These are phyloP conservation scores for Fomitopsis palustris DNA, from an alignment of 1,284 basidiomycete genomes.

Conservation along the genomic window DNA sequence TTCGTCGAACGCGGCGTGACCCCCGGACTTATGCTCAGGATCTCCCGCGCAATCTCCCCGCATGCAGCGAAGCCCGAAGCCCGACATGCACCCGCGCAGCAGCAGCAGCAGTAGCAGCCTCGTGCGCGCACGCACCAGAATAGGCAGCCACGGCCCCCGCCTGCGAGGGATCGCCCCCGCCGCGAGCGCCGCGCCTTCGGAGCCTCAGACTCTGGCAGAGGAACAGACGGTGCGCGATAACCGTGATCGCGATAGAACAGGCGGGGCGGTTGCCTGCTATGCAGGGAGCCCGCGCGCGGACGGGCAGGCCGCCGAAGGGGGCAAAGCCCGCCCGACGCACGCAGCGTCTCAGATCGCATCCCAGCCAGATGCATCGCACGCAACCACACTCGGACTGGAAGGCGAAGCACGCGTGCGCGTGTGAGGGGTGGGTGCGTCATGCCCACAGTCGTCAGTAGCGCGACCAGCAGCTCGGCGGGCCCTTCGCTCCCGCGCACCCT, in stretches of 20 bases:
- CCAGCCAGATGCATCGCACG: too few species aligned
- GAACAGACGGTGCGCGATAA: background rate
- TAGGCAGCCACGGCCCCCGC: too few species aligned
- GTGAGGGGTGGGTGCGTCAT: too few species aligned
- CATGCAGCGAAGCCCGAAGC: background rate
- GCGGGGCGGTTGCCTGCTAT: background rate
- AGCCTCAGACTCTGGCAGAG: background rate
- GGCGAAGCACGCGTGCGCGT: too few species aligned
- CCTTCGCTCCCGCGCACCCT: background rate
- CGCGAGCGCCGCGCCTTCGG: too few species aligned
- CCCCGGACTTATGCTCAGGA: background rate
- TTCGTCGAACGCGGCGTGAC: background rate
- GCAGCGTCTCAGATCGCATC: background rate
- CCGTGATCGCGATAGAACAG: background rate
- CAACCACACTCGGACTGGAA: too few species aligned
- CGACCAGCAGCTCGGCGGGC: background rate
- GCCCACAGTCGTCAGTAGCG: background rate
- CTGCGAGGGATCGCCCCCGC: too few species aligned
- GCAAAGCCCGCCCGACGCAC: background rate
- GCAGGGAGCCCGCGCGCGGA: background rate
- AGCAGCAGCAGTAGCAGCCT: background rate
- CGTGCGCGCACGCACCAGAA: background rate
- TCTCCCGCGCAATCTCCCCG: background rate
- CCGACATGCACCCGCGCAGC: background rate
- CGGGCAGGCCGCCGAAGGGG: background rate